Evolutionary conservation across 768 basidiomycete species (phyloP), one percentile per base, ranked within the genome.

Genomic region (Xerocomellus chrysenteron): DNA sequence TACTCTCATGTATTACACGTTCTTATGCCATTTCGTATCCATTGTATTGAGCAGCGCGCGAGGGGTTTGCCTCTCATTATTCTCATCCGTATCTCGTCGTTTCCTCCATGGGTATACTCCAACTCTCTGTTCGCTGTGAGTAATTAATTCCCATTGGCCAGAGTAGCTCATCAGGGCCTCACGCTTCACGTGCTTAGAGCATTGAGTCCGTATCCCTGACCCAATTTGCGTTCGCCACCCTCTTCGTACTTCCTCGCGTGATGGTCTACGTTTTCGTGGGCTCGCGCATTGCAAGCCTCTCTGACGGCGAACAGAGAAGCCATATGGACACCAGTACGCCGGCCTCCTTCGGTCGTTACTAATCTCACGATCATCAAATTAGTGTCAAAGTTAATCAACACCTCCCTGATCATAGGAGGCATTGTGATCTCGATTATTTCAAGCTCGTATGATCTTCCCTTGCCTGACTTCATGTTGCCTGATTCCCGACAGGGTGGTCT

Each of bases 81-180:
- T 60, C 79, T 94, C 46, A 87, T 94, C 57, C 85, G 92, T 14
- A 69, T 90, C 21, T 92, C 89, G 4, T 86, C 92, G 5, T 83
- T 94, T 68, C 91, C 90, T 45, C 90, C 92, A 3, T 93, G 90
- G 88, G 87, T 88, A 0, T 94, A 92, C 65, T 84, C 86, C n/a
- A 93, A 92, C 56, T 76, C 85, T 0, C 75, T 94, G 19, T 91
- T 91, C 64, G 85, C 89, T 24, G 88, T 88, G 61, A 73, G 86
- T 76, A 36, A 58, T 49, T 47, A 36, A 58, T 49, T 47, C 14
- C 26, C 10, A 26, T 52, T 36, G 16, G 36, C 47, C 36, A 36
- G 50, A 52, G 10, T 56, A 43, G 11, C 52, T 37, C 14, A 48
- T 63, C 13, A 21, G 8, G n/a, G 13, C 43, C 17, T 36, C 44